Base-by-base conservation (phyloP, 306 rosid genomes). In the Quercus robur region DNA sequence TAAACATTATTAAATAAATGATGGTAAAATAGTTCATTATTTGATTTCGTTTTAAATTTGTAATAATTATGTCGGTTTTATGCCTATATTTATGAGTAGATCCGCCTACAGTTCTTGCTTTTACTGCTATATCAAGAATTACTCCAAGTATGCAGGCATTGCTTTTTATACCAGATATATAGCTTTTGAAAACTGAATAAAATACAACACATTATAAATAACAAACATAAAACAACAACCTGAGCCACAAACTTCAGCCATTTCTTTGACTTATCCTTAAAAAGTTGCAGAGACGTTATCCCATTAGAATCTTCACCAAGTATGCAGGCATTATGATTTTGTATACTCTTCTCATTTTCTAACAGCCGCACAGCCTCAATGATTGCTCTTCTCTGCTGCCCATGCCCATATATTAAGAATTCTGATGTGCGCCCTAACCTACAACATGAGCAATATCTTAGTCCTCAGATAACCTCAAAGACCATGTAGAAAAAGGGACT, bases 361-460 rank as follows among this genome's bases (percentile, higher is more conserved):
- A 84, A 76, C 71, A 95, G 73, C 75, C 99, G 85, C 70, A 87
- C 46, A 66, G 99, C 97, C 88, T 95, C 99, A 80, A 93, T 90
- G 71, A 86, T 80, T 77, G 99, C 99, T 82, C 93, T 91, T 75
- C 94, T 88, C 77, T 95, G 98, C 73, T 95, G 99, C 31, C 91
- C 92, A 70, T 91, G 99, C 61, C 99, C 99, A 81, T 95, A 95
- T 81, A 95, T 90, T 67, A 89, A 85, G 85, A 95, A 95, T 56
- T 95, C 98, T 10, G 96, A 77, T 73, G 98, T 93, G 56, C 96
- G 98, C 70, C 83, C 97, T 77, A 95, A 80, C 89, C 99, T 95
- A 77, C 76, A 86, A 81, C 12, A 44, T 64, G 57, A 74, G 63
- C 74, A 23, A 26, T 46, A 75, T 75, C 55, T 56, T 35, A 69